Evolutionary conservation across 2,329 filamentous ascomycete genomes (phyloP).

Genomic region (Pseudonectria buxi): DNA sequence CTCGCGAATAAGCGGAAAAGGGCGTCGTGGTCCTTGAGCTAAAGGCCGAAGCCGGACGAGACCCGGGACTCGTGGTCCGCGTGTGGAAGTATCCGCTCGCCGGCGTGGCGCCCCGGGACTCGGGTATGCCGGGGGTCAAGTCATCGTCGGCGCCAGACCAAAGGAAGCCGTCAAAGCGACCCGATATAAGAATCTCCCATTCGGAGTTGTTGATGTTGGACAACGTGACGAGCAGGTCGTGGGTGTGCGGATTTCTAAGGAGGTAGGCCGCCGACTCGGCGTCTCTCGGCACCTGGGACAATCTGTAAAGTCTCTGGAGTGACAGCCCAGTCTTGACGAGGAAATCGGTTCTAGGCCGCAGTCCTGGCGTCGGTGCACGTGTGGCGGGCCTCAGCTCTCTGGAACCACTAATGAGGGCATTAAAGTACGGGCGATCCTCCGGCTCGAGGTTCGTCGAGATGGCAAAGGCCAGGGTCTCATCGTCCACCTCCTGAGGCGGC

Average conservation of each 20-base stretch:
- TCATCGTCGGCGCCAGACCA: conserved; percentile 81
- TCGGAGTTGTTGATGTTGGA: conserved; percentile 85
- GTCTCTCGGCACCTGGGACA: conserved; percentile 67
- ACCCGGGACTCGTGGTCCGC: conserved; percentile 33
- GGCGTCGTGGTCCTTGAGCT: conserved; percentile 42
- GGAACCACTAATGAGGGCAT: conserved; percentile 63
- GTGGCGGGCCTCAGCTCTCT: conserved; percentile 48
- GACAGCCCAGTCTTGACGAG: conserved; percentile 69
- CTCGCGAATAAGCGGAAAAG: conserved; percentile 46
- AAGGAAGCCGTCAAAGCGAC: conserved; percentile 90
- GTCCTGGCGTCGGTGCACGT: conserved; percentile 63
- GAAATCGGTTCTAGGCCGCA: conserved; percentile 62
- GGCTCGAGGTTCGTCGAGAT: conserved; percentile 80
- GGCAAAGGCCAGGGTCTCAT: conserved; percentile 88
- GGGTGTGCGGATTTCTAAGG: conserved; percentile 71
- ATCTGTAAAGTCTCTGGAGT: conserved; percentile 77
- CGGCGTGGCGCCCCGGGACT: conserved; percentile 52
- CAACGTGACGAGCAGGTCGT: conserved; percentile 80
- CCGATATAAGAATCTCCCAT: conserved; percentile 92
- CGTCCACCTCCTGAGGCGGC: conserved; percentile 82
- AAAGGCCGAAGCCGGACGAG: conserved; percentile 34
- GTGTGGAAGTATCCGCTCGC: conserved; percentile 38
- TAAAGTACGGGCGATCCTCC: conserved; percentile 73
- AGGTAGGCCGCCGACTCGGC: conserved; percentile 82
- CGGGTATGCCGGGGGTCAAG: conserved; percentile 32